These are phyloP conservation scores for Ceratocystis variospora DNA, from an alignment of 2,329 filamentous ascomycete genomes.

Conservation along the genomic window DNA sequence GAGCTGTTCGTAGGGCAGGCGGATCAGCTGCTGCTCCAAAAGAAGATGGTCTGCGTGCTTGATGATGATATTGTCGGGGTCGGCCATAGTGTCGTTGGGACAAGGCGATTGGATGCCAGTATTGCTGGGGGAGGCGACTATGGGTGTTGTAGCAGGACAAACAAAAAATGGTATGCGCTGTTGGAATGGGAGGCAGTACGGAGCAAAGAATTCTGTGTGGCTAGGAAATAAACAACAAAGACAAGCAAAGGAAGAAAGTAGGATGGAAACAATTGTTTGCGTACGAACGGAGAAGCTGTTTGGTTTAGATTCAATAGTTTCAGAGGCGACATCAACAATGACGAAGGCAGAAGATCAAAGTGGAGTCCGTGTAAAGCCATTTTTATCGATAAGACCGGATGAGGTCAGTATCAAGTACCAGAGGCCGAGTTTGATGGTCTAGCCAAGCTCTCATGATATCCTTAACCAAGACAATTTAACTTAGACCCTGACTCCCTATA, in stretches of 20 bases:
- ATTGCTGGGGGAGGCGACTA: background rate
- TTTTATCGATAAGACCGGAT: slow-evolving; percentile 1
- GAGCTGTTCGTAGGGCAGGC: slow-evolving; percentile 81
- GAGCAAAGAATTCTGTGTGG: background rate
- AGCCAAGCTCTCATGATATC: background rate
- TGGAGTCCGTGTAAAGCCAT: background rate
- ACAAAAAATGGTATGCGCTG: background rate
- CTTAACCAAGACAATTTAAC: no score
- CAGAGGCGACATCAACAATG: background rate
- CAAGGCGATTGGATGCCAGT: background rate
- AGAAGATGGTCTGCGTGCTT: slow-evolving; percentile 64
- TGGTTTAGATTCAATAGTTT: background rate
- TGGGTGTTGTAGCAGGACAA: background rate
- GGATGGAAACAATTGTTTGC: background rate
- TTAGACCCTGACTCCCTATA: no score
- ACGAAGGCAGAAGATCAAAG: background rate
- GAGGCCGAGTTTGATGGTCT: background rate
- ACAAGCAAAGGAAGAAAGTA: background rate
- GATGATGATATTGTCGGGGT: slow-evolving; percentile 50
- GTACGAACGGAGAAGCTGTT: no score
- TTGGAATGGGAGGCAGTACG: background rate
- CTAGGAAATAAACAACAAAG: background rate
- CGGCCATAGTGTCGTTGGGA: slow-evolving; percentile 36
- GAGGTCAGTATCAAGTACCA: background rate
- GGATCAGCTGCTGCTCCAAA: slow-evolving; percentile 84